Evolutionary conservation across 73 alveolate species (phyloP).

Genomic region (Stentor roeselii): DNA sequence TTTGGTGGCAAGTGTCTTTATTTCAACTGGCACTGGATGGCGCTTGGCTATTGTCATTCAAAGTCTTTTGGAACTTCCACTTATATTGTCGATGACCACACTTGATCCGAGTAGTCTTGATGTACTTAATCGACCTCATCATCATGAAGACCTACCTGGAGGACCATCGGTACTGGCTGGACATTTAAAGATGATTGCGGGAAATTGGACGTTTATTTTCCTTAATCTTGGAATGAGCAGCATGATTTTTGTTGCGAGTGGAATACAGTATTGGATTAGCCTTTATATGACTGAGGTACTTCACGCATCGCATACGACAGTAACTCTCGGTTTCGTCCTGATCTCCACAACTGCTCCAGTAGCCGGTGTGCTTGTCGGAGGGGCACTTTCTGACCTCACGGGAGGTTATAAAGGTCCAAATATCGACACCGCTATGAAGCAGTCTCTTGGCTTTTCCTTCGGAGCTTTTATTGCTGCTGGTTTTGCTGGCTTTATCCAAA

Average conservation of each 20-base stretch:
- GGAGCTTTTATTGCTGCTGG: background rate
- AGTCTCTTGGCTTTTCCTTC: background rate
- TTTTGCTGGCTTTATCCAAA: background rate
- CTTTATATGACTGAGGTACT: conserved; percentile 34
- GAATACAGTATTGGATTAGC: conserved; percentile 91
- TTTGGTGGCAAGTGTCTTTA: background rate
- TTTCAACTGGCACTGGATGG: background rate
- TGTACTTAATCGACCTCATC: too few relatives aligned
- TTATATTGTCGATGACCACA: background rate
- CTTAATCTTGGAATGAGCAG: conserved; percentile 70
- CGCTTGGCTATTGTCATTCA: background rate
- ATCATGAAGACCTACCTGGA: background rate
- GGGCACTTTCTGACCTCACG: background rate
- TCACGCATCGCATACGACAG: background rate
- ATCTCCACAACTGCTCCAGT: conserved; percentile 3
- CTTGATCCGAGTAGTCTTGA: background rate
- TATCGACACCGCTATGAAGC: background rate
- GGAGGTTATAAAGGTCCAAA: background rate
- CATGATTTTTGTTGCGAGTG: conserved; percentile 82
- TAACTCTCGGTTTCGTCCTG: background rate
- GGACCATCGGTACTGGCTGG: background rate
- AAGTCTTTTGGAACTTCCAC: background rate
- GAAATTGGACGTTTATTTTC: conserved; percentile 50
- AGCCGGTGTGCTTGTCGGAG: background rate
- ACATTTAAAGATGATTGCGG: background rate